Percentiles rank a stretch among this genome's conserved stretches.
These are phyloP conservation scores for Stephania japonica DNA, from an alignment of 164 flowering plant genomes.

Conservation along the genomic window DNA sequence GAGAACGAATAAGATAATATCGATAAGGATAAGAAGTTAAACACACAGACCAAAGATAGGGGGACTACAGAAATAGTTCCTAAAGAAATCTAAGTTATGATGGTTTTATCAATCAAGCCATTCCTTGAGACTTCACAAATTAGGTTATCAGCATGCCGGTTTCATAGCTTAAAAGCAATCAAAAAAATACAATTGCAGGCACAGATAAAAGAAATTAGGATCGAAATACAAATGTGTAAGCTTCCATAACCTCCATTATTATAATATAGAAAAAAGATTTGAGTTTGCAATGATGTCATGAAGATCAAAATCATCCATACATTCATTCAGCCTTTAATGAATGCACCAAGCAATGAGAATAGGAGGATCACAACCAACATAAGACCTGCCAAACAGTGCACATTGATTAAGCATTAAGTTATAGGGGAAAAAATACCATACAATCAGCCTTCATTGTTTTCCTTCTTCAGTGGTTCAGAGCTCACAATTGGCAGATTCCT, in stretches of 20 bases:
- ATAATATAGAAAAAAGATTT: too few relatives aligned
- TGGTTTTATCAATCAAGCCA: too few relatives aligned
- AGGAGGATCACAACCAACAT: not conserved
- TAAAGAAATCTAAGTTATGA: too few relatives aligned
- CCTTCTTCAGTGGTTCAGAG: conserved; percentile 54
- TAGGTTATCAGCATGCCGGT: too few relatives aligned
- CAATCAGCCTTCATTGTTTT: conserved; percentile 39
- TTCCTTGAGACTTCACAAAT: too few relatives aligned
- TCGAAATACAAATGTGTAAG: not conserved
- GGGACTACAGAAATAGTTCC: too few relatives aligned
- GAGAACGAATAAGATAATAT: too few relatives aligned
- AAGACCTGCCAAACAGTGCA: not conserved
- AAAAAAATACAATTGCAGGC: not conserved
- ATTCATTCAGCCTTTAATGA: not conserved
- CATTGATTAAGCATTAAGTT: not conserved
- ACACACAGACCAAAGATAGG: too few relatives aligned
- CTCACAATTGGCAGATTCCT: conserved; percentile 71
- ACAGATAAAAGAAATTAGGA: not conserved
- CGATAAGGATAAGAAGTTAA: too few relatives aligned
- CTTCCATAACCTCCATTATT: not conserved
- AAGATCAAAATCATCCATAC: not conserved
- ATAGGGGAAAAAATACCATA: not conserved
- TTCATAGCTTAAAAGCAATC: too few relatives aligned
- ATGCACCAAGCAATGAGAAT: not conserved
- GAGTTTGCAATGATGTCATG: not conserved